These are phyloP conservation scores for Leccinum ochraceum DNA, from an alignment of 768 basidiomycete species.

Conservation along the genomic window DNA sequence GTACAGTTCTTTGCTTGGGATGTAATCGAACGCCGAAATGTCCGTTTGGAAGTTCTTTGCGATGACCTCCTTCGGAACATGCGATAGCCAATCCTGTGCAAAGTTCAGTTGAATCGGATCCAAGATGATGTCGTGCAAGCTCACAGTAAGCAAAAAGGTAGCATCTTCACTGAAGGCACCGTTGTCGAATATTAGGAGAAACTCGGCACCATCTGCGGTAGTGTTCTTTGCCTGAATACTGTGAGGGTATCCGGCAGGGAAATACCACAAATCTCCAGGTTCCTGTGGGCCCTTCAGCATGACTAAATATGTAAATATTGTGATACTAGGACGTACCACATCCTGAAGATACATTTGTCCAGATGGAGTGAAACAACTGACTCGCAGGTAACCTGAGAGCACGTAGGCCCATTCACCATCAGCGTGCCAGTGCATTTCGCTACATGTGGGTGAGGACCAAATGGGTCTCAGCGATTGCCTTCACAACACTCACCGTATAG, in stretches of 20 bases:
- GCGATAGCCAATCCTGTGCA: slow-evolving; percentile 64
- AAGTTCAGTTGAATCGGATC: neutral
- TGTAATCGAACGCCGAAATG: slow-evolving; percentile 51
- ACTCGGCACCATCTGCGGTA: slow-evolving; percentile 49
- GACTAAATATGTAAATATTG: slow-evolving; percentile 8
- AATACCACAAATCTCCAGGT: slow-evolving; percentile 57
- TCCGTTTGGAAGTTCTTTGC: slow-evolving; percentile 63
- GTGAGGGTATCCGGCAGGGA: slow-evolving; percentile 58
- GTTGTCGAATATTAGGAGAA: slow-evolving; percentile 47
- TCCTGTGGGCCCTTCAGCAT: slow-evolving; percentile 24
- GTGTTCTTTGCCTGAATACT: slow-evolving; percentile 54
- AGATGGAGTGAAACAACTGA: slow-evolving; percentile 53
- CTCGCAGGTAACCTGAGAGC: slow-evolving; percentile 46
- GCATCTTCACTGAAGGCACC: slow-evolving; percentile 55
- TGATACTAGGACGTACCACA: slow-evolving; percentile 39
- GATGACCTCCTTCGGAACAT: slow-evolving; percentile 56
- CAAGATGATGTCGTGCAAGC: neutral
- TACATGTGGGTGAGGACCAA: slow-evolving; percentile 17
- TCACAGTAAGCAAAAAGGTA: slow-evolving; percentile 47
- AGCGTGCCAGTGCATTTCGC: slow-evolving; percentile 48
- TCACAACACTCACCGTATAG: slow-evolving; percentile 36
- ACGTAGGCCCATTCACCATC: slow-evolving; percentile 55
- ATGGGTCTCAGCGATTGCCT: neutral
- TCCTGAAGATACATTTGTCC: slow-evolving; percentile 55
- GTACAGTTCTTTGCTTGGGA: slow-evolving; percentile 55